A percentile compares a stretch with the other conserved stretches of the same genome.
Conservation (phyloP, 2,329 filamentous ascomycete species). For the Arthroderma sp. region DNA sequence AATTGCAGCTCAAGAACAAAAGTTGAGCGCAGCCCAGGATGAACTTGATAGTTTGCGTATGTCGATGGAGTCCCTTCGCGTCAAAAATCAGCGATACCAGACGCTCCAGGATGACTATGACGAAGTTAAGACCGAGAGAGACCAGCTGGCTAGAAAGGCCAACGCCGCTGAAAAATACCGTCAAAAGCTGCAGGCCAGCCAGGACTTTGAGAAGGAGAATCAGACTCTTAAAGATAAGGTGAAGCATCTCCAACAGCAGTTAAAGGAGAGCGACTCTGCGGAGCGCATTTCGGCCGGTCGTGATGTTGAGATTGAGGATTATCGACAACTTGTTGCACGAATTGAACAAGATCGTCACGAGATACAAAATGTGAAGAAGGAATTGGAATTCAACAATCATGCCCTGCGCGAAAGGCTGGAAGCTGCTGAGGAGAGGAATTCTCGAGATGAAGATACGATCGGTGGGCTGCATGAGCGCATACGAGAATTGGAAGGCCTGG, state of each 20-base stretch:
- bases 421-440: constrained; percentile 30
- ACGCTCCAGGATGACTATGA: constrained; percentile 38
- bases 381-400: constrained; percentile 37
- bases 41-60: constrained; percentile 33
- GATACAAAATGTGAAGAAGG: constrained; percentile 35
- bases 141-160: constrained; percentile 34
- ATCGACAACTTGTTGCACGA: constrained; percentile 32
- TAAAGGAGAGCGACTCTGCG: constrained; percentile 33
- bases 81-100: constrained; percentile 33
- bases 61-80: constrained; percentile 30
- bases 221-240: constrained; percentile 33
- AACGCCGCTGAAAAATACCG: constrained; percentile 38
- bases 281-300: constrained; percentile 28
- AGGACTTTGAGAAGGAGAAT: constrained; percentile 38
- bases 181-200: constrained; percentile 36
- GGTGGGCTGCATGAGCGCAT: constrained; percentile 31
- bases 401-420: constrained; percentile 32
- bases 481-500: constrained; percentile 28
- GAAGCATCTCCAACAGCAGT: constrained; percentile 33
- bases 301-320: constrained; percentile 31
- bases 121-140: constrained; percentile 35
- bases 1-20: constrained; percentile 56
- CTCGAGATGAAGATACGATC: constrained; percentile 29
- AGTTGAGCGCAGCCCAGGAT: constrained; percentile 42
- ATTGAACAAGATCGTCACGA: constrained; percentile 38